Conservation (phyloP, 176 grass and related monocot genomes). For the Carex pumila region DNA sequence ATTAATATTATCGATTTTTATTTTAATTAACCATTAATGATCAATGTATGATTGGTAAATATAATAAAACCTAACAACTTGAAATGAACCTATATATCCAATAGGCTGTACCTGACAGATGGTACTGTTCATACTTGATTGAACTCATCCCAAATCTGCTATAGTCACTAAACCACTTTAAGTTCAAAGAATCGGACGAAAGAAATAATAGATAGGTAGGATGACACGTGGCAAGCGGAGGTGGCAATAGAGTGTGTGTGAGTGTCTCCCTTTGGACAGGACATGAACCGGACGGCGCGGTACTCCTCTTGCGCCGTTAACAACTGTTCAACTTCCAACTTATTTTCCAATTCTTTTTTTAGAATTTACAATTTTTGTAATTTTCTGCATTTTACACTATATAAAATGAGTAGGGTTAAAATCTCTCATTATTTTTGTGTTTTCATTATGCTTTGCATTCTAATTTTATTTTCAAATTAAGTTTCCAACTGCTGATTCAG, state of each 20-base stretch:
- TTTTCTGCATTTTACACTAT: neutral
- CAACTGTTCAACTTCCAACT: slow-evolving; percentile 25
- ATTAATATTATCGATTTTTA: neutral
- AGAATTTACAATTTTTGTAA: neutral
- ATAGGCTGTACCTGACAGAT: neutral
- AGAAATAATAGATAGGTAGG: neutral
- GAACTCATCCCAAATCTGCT: slow-evolving; percentile 5
- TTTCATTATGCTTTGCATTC: no score
- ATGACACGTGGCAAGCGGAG: slow-evolving; percentile 15
- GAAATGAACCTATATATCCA: neutral
- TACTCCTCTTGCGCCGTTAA: slow-evolving; percentile 27
- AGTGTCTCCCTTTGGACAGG: slow-evolving; percentile 10
- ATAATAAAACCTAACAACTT: neutral
- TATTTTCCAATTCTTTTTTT: neutral
- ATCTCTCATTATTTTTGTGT: no score
- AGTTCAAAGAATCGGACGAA: neutral
- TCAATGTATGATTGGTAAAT: neutral
- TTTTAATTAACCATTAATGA: neutral
- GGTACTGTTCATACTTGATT: neutral
- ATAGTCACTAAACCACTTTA: neutral
- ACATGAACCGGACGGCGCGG: slow-evolving; percentile 44
- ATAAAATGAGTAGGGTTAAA: no score
- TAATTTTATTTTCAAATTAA: no score
- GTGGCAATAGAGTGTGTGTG: neutral
- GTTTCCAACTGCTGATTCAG: no score